Conservation (phyloP, 2,329 filamentous ascomycete species). For the Penicillium brasilianum region DNA sequence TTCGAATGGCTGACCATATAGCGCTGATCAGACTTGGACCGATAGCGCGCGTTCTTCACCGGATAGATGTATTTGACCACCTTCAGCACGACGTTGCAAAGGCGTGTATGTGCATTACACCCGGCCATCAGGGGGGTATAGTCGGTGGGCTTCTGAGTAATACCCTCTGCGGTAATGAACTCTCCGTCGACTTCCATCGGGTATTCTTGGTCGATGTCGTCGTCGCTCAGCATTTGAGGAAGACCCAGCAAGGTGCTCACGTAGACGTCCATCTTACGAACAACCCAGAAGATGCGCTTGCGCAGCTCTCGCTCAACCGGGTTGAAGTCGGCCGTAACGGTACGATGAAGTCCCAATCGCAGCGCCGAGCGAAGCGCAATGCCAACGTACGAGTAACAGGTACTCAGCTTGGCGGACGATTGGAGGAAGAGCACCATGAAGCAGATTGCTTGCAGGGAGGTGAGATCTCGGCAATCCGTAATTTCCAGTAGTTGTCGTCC, state of each 20-base stretch:
- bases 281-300: slow-evolving; percentile 65
- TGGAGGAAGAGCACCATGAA: slow-evolving; percentile 84
- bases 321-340: slow-evolving; percentile 70
- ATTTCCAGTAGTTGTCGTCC: slow-evolving; percentile 68
- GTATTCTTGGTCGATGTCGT: slow-evolving; percentile 57
- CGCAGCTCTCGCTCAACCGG: slow-evolving; percentile 75
- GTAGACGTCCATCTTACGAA: slow-evolving; percentile 58
- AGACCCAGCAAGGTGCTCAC: slow-evolving; percentile 56
- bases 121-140: slow-evolving; percentile 63
- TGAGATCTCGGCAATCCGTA: slow-evolving; percentile 71
- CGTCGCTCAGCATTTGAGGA: slow-evolving; percentile 55
- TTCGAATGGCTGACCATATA: slow-evolving; percentile 68
- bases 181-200: slow-evolving; percentile 54
- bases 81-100: slow-evolving; percentile 64
- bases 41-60: slow-evolving; percentile 56
- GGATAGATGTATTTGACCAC: slow-evolving; percentile 69
- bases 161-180: slow-evolving; percentile 51
- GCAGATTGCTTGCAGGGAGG: slow-evolving; percentile 73
- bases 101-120: slow-evolving; percentile 64
- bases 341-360: slow-evolving; percentile 77
- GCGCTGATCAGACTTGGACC: slow-evolving; percentile 55
- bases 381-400: slow-evolving; percentile 79
- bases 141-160: slow-evolving; percentile 60
- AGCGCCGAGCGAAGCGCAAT: slow-evolving; percentile 77
- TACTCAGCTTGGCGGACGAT: slow-evolving; percentile 76